Evolutionary conservation across 1,139 yeast genomes (phyloP), one percentile per base, ranked within the genome.

Genomic region (Kodamaea fungicola): DNA sequence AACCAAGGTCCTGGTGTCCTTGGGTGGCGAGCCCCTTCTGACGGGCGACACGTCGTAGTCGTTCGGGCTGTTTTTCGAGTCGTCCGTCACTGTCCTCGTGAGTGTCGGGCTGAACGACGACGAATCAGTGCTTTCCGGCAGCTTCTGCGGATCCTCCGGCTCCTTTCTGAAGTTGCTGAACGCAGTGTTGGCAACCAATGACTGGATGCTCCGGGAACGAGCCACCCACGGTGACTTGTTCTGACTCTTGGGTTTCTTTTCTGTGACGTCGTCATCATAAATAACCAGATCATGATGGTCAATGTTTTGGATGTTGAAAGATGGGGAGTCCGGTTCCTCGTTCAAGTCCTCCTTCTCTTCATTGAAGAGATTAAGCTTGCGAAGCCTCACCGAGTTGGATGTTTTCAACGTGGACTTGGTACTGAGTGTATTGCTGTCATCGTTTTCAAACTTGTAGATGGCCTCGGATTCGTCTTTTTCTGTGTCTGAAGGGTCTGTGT

Each of bases 171-270:
- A 67, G 37, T 64, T 67, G 45, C 54, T 67, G 49, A 66, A 70
- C 1, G 71, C 74, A 1, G 76, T 70, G 40, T 69, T 69, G 28
- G 67, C 62, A 0, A 62, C 62, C 38, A 67, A 54, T 3, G 68
- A 61, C 35, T 60, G 61, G 24, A 61, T 52, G 33, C 39, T 39
- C 6, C 42, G 30, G 3, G 44, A 33, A 7, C 42, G 38, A 30
- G 37, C 34, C 23, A 37, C 29, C 40, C 38, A 30, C 46, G 28
- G 31, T 34, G 30, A 10, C 12, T 24, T 24, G 27, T 24, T 24
- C 9, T 32, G 25, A 12, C 31, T 37, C 40, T 13, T 22, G 8
- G 37, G 42, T 28, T 42, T 38, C 32, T 42, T 37, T 12, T 44
- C 47, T 3, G 59, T 57, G 7, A 22, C 30, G 28, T 24, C 23